These are phyloP conservation scores for Calendula officinalis DNA, from an alignment of 129 eudicot genomes.

Conservation along the genomic window DNA sequence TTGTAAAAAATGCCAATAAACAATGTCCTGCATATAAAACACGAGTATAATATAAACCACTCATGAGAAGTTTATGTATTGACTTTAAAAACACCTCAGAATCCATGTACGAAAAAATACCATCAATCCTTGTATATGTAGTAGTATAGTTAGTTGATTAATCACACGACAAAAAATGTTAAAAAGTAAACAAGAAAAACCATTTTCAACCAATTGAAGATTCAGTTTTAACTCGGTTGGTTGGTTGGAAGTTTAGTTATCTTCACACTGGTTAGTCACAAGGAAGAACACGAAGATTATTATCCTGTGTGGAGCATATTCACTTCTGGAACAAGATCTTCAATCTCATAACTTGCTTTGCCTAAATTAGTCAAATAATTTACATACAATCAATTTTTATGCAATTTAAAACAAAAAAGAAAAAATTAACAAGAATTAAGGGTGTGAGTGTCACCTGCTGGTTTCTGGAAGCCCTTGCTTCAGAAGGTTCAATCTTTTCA, in stretches of 20 bases:
- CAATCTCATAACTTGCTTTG: constrained; percentile 21
- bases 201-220: background rate
- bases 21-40: no score
- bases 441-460: constrained; percentile 8
- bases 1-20: no score
- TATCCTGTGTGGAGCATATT: constrained; percentile 10
- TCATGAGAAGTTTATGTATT: background rate
- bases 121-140: no score
- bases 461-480: constrained; percentile 10
- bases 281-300: constrained; percentile 8
- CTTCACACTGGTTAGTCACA: constrained; percentile 5
- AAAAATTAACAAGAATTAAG: background rate
- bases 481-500: constrained; percentile 23
- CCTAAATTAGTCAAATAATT: no score
- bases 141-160: constrained; percentile 11
- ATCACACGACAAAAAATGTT: constrained; percentile 9
- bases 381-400: no score
- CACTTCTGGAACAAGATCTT: constrained; percentile 6
- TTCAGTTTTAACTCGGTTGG: background rate
- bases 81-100: background rate
- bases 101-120: no score
- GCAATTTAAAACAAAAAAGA: background rate
- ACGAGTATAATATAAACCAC: no score
- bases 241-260: background rate
- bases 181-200: background rate